Evolutionary conservation across 371 early-diverging fungal genomes (phyloP), one percentile per base, ranked within the genome.

Genomic region (Conidiobolus incongruus): DNA sequence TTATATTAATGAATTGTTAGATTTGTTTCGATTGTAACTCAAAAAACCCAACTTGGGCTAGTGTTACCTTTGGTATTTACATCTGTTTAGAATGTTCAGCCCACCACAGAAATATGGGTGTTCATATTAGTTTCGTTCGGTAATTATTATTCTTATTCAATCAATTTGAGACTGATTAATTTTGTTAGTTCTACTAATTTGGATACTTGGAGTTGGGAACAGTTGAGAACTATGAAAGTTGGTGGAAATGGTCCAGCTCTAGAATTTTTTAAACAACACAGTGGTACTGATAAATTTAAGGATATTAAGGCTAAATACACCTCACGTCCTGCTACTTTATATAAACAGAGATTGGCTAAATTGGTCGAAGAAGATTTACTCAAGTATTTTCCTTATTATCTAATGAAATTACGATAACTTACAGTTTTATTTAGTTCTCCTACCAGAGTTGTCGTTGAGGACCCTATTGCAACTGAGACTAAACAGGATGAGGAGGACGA

Each of bases 11-110:
- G 7, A 7, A 19, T 19, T n/a, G 6, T 39, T 21, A 19, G 40
- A 21, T 35, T 6, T 33, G 19, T 13, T 90, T 93, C 53, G 99
- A 99, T 62, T 99, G 99, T 60, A 68, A 68, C 30, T 72, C 80
- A 42, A 86, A 88, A 57, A 91, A 89, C 58, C 98, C 99, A 31
- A 85, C 83, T 17, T 99, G 99, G 99, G 71, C 91, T 32, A 81
- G 85, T 47, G 84, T 95, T 12, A 86, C 93, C 1, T 96, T 77
- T 62, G 99, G 98, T 32, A 77, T 96, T 45, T 99, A 97, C 59
- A 66, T 99, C 40, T 99, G 99, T 61, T 70, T 94, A 23, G 94
- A 96, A 44, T 99, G 99, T 59, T 94, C 96, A 10, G 78, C 95
- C 22, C 77, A 82, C 5, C 93, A 92, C 51, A 72, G 93, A 38